A percentile compares a stretch with the other conserved stretches of the same genome.
Conservation (phyloP, 2,329 filamentous ascomycete species). For the Didymella pinodella region DNA sequence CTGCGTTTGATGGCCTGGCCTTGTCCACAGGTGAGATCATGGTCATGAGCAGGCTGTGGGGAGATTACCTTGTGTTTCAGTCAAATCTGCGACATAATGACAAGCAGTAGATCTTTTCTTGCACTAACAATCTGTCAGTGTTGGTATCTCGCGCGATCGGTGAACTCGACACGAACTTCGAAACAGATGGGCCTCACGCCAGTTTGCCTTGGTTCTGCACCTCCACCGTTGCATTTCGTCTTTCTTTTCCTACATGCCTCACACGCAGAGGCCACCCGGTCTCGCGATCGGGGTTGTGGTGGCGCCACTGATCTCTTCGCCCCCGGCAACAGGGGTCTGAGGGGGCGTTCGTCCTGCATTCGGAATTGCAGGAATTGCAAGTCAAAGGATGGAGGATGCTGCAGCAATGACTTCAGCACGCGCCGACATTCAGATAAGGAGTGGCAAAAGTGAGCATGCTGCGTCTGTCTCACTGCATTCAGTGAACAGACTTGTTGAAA, state of each 20-base stretch:
- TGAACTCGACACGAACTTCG: slow-evolving; percentile 11
- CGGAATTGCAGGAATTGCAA: neutral
- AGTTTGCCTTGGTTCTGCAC: slow-evolving; percentile 1
- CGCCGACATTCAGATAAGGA: neutral
- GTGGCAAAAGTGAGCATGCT: slow-evolving; percentile 2
- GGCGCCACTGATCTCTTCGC: slow-evolving; percentile 2
- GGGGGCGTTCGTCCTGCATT: slow-evolving; percentile 13
- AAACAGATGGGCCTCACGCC: slow-evolving; percentile 8
- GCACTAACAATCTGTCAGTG: slow-evolving; percentile 12
- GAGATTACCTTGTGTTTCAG: slow-evolving; percentile 17
- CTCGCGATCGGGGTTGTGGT: slow-evolving; percentile 7
- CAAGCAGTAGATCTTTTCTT: slow-evolving; percentile 11
- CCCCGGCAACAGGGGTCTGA: slow-evolving; percentile 9
- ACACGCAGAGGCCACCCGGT: slow-evolving; percentile 12
- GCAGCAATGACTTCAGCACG: slow-evolving; percentile 7
- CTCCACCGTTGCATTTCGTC: slow-evolving; percentile 12
- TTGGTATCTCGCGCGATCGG: neutral
- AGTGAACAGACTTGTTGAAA: neutral
- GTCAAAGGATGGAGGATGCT: neutral
- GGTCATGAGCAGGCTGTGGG: neutral
- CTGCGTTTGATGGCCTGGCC: slow-evolving; percentile 26
- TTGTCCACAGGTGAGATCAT: slow-evolving; percentile 8
- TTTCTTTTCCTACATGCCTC: slow-evolving; percentile 14
- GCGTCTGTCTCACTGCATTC: neutral
- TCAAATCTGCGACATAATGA: slow-evolving; percentile 8